Percentiles rank a stretch among this genome's conserved stretches.
These are phyloP conservation scores for Noccaea bulbosa DNA, from an alignment of 345 rosid species.

Conservation along the genomic window DNA sequence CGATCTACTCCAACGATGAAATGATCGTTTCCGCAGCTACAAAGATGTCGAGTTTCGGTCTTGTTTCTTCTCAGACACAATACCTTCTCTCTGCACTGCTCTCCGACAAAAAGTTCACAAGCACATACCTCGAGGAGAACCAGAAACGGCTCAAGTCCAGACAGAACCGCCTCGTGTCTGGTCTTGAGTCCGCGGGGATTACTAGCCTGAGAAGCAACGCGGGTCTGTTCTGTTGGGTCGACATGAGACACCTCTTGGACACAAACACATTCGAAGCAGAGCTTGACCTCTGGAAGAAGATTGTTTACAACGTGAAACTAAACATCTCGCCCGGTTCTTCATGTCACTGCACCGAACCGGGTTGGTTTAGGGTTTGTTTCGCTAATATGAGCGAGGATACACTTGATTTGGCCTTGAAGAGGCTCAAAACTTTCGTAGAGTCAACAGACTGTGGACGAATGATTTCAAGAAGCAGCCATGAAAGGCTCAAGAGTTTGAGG, in stretches of 20 bases:
- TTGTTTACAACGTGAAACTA: constrained; percentile 67
- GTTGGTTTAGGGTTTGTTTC: constrained; percentile 79
- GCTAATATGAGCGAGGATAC: constrained; percentile 79
- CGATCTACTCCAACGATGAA: constrained; percentile 75
- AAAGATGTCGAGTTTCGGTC: constrained; percentile 88
- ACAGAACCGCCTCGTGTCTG: constrained; percentile 58
- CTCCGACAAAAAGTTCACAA: constrained; percentile 74
- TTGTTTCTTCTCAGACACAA: constrained; percentile 82
- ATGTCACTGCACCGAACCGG: constrained; percentile 80
- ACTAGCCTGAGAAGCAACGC: constrained; percentile 67
- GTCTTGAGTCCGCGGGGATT: constrained; percentile 66
- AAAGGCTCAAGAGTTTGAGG: constrained; percentile 55
- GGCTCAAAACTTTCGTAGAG: constrained; percentile 61
- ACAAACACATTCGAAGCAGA: constrained; percentile 80
- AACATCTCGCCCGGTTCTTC: constrained; percentile 78
- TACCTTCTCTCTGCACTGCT: constrained; percentile 67
- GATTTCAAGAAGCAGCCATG: constrained; percentile 53
- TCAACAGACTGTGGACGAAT: constrained; percentile 38
- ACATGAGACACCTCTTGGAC: constrained; percentile 72
- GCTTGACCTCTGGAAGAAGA: constrained; percentile 74
- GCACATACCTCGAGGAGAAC: constrained; percentile 61
- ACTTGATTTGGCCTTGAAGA: constrained; percentile 58
- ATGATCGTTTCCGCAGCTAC: constrained; percentile 73
- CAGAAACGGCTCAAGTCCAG: constrained; percentile 58
- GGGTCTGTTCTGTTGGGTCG: constrained; percentile 83